Percentiles rank a stretch among this genome's conserved stretches.
Evolutionary conservation across 2,329 filamentous ascomycete species (phyloP).

Genomic region (Coniochaeta sp.): DNA sequence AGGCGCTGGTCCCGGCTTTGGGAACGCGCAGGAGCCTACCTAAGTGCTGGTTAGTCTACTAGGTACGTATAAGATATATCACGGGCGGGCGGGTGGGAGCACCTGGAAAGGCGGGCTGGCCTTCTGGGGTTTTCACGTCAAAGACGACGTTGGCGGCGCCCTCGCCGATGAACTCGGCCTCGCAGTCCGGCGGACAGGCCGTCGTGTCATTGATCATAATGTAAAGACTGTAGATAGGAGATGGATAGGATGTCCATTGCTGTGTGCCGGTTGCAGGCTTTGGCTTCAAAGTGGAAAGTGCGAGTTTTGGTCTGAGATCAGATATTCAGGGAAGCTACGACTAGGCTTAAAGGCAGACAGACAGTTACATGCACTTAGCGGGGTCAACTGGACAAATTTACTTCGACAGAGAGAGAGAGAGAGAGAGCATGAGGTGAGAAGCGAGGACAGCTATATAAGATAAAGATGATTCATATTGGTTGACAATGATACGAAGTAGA

Average conservation of each 20-base stretch:
- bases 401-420: too few species aligned
- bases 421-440: neutral
- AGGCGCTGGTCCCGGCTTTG: constrained; percentile 44
- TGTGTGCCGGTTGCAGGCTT: neutral
- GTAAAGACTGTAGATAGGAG: neutral
- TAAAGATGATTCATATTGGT: neutral
- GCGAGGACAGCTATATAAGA: neutral
- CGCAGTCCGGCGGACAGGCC: neutral
- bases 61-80: constrained; percentile 7
- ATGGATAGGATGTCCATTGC: neutral
- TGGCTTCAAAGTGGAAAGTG: neutral
- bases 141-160: constrained; percentile 75
- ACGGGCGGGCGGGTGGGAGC: constrained; percentile 2
- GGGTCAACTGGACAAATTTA: neutral
- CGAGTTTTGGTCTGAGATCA: neutral
- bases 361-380: neutral
- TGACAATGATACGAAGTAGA: neutral
- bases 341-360: too few species aligned
- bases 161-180: constrained; percentile 46
- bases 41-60: constrained; percentile 5
- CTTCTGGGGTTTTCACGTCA: constrained; percentile 30
- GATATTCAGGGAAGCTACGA: neutral
- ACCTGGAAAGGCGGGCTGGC: constrained; percentile 4
- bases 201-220: neutral
- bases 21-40: constrained; percentile 54